Evolutionary conservation across 148 eudicot genomes (phyloP), one percentile per base, ranked within the genome.

Genomic region (Pharnaceum exiguum): DNA sequence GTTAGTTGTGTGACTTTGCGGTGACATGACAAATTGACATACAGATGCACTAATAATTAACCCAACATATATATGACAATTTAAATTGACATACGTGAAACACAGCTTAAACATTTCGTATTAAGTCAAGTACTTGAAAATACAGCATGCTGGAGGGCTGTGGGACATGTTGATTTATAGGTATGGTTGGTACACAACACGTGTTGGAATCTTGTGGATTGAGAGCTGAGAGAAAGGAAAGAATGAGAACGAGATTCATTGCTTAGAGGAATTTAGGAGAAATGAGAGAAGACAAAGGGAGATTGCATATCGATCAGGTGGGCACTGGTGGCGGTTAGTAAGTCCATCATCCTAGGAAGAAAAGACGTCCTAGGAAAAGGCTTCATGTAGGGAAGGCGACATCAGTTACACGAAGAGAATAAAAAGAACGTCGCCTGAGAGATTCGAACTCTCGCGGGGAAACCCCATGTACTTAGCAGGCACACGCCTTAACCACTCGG

Each of bases 371-470:
- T 19, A 11, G 6, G 23, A 26, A 17, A n/a, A 46, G 63, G 43
- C 24, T 24, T 26, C 7, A 46, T 59, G 29, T 23, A 22, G 38
- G 63, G 63, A 13, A 10, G 63, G 63, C 13, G 50, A 7, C 35
- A 5, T 17, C 42, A 31, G 57, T 1, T 2, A 11, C 12, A 38
- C 11, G 10, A 38, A 38, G 15, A 6, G 10, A 30, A 32, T 46
- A 68, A 35, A 23, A 8, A 19, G 17, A 32, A 0, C 94, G 94
- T 70, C 96, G 90, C 96, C 96, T 85, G 90, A 82, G 94, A 87
- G 96, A 91, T 91, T 91, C 98, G 95, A 91, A 91, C 96, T 88
- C 96, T 83, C 90, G 98, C 94, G 95, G 98, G 96, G 83, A 87
- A 79, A 91, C 82, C 95, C 88, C 90, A 91, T 87, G 94, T 87